Percentiles rank a stretch among this genome's conserved stretches.
These are phyloP conservation scores for Neurospora sp. DNA, from an alignment of 495 filamentous ascomycete genomes.

Conservation along the genomic window DNA sequence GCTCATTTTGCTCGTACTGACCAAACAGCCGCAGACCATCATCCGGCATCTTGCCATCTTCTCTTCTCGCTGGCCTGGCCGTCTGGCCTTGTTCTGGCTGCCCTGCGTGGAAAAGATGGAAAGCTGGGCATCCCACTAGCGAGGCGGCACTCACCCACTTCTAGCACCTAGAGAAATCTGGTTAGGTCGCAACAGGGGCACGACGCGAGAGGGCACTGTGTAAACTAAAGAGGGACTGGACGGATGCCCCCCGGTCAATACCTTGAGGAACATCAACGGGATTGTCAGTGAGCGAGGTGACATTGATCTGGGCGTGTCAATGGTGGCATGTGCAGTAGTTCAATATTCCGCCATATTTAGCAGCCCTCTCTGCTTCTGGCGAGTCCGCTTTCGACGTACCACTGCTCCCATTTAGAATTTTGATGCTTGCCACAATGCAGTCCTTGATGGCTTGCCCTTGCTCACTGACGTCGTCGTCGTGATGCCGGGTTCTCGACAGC, in stretches of 20 bases:
- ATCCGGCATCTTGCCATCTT: constrained; percentile 1
- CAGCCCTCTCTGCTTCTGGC: constrained; percentile 9
- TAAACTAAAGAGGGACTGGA: constrained; percentile 8
- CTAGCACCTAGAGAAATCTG: neutral
- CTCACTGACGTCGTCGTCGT: neutral
- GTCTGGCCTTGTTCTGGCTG: neutral
- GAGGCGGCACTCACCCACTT: constrained; percentile 8
- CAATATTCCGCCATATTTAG: constrained; percentile 32
- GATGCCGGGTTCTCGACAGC: neutral
- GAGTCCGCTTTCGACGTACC: constrained; percentile 11
- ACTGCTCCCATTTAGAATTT: neutral
- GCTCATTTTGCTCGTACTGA: constrained; percentile 4
- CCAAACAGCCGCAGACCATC: neutral
- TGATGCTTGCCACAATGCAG: neutral
- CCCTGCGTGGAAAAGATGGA: constrained; percentile 12
- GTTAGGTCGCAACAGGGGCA: neutral
- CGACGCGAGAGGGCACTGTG: neutral
- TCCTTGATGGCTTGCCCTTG: neutral
- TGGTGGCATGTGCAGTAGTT: constrained; percentile 15
- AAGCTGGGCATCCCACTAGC: constrained; percentile 20
- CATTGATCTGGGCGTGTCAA: constrained; percentile 17
- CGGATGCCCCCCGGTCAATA: constrained; percentile 13
- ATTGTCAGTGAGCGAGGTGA: constrained; percentile 3
- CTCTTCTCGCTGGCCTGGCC: neutral
- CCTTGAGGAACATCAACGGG: constrained; percentile 11